phyloP scores from a whole-genome alignment of 2,329 filamentous ascomycete genomes.

The Talaromyces sp. region DNA sequence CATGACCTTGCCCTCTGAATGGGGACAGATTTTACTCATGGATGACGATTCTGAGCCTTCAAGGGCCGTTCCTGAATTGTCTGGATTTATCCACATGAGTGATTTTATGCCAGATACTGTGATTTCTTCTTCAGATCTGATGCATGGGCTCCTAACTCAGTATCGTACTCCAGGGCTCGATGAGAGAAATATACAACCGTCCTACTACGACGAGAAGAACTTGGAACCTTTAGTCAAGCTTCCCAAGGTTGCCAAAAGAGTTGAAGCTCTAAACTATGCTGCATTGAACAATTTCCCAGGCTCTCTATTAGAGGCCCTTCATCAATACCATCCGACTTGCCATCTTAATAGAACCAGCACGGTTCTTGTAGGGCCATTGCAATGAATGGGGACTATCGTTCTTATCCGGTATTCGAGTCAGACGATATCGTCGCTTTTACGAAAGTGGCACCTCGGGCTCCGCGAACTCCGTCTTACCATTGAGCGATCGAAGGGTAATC shows the following conservation, averaged over 20 bases:
- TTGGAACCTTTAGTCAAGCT: not conserved
- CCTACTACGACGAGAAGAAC: not conserved
- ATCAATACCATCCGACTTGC: not conserved
- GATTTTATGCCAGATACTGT: conserved; percentile 3
- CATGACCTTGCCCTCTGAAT: not conserved
- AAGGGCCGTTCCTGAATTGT: not conserved
- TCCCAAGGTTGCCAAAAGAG: not conserved
- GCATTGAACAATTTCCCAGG: no score
- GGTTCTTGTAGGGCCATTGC: not conserved
- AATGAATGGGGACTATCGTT: not conserved
- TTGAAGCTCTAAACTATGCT: no score
- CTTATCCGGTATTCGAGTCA: not conserved
- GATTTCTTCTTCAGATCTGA: not conserved
- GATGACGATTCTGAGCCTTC: not conserved
- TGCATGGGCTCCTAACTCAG: not conserved
- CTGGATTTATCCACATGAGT: not conserved
- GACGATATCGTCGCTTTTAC: not conserved
- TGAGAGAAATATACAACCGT: not conserved
- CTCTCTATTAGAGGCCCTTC: no score
- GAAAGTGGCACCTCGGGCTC: not conserved
- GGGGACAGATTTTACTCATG: not conserved
- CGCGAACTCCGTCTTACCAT: conserved; percentile 1
- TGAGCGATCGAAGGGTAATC: not conserved
- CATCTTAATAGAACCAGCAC: not conserved
- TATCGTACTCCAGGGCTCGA: not conserved